Conservation (phyloP, 208 protist genomes). For the Leishmania arabica region DNA sequence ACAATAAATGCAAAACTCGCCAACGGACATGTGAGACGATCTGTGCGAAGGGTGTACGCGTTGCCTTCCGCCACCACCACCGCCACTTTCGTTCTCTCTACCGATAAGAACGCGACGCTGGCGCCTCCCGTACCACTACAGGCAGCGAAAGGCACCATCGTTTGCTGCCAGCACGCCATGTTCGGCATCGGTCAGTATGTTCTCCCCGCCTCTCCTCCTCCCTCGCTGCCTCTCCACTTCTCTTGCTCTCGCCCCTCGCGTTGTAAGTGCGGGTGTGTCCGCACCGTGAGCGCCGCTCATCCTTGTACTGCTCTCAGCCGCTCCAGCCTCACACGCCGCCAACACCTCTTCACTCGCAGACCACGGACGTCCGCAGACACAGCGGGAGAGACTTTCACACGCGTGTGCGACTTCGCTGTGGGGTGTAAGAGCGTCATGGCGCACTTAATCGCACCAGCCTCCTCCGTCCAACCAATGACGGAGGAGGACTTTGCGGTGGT, state of each 20-base stretch:
- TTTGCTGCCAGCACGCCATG: no score
- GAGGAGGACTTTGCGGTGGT: conserved; percentile 40
- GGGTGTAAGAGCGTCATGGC: conserved; percentile 24
- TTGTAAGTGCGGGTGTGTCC: no score
- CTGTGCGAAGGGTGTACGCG: neutral
- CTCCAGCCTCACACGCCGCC: neutral
- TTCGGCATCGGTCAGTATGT: neutral
- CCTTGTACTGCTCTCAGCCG: neutral
- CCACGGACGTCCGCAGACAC: neutral
- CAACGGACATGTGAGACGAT: neutral
- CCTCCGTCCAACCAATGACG: conserved; percentile 31
- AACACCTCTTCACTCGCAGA: neutral
- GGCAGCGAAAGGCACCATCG: no score
- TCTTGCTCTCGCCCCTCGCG: neutral
- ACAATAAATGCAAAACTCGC: neutral
- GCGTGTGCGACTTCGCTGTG: neutral
- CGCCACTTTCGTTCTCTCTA: neutral
- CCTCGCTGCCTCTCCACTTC: neutral
- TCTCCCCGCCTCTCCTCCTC: neutral
- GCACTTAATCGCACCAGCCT: conserved; percentile 30
- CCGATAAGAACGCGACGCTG: neutral
- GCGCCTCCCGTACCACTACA: no score
- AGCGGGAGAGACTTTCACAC: conserved; percentile 1
- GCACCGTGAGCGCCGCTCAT: neutral
- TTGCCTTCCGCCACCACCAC: neutral